Evolutionary conservation across 1,284 basidiomycete genomes (phyloP), one percentile per base, ranked within the genome.

Genomic region (Cryptococcus maquisensis): DNA sequence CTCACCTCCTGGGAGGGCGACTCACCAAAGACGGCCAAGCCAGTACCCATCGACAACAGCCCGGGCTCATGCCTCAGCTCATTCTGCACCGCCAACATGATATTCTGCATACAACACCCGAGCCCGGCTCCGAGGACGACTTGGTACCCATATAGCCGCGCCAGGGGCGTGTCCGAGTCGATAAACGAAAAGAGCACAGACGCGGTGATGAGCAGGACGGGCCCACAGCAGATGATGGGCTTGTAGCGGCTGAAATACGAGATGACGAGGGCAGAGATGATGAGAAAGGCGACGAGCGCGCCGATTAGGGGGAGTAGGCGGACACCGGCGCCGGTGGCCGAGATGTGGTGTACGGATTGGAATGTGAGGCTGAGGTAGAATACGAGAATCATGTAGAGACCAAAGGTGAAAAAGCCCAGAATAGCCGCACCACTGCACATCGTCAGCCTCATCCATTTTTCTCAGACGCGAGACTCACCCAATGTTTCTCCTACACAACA

Each of bases 131-230:
- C 75, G 18, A 76, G 62, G 28, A 80, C 63, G 65, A 81, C 77
- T 64, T 81, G 79, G 69, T 66, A 80, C 0, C 80, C 80, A 47
- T 77, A 73, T n/a, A 81, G 52, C 35, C 67, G 69, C 35, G 69
- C 60, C 51, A 62, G 66, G 3, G 74, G 53, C 1, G 76, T 77
- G 42, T 60, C 12, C 16, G 67, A 65, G 39, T 66, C 61, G 57
- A 80, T 55, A 7, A 79, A 79, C 71, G 74, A 81, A 15, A 81
- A 69, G 4, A 81, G 69, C 4, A 78, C 80, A 12, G 72, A 71
- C 26, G 80, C 80, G 61, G 78, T 59, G 16, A 61, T 55, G 47
- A 71, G 42, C 43, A 76, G 62, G 18, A 51, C 43, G 0, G 73
- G 74, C 6, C 74, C 70, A 20, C 62, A 54, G 35, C 69, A 51